Evolutionary conservation across 2,329 filamentous ascomycete genomes (phyloP).

Genomic region (Dothidotthia symphoricarpi): DNA sequence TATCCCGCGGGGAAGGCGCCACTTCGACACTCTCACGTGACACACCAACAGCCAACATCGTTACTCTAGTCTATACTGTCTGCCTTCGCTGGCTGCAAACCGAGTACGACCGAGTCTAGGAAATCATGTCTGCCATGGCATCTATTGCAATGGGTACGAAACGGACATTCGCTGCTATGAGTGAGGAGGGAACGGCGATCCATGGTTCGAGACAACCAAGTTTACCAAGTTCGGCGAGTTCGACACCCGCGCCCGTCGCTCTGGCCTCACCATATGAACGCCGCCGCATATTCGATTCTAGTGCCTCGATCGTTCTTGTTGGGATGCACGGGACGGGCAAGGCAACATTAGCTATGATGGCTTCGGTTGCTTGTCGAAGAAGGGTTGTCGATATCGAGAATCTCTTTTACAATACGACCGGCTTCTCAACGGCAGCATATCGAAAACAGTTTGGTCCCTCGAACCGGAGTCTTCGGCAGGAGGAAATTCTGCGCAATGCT

Average conservation of each 20-base stretch:
- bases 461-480: slow-evolving; percentile 63
- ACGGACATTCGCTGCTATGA: slow-evolving; percentile 28
- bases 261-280: slow-evolving; percentile 20
- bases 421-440: slow-evolving; percentile 60
- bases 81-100: slow-evolving; percentile 3
- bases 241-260: slow-evolving; percentile 22
- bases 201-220: slow-evolving; percentile 13
- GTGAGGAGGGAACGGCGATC: slow-evolving; percentile 13
- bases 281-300: slow-evolving; percentile 51
- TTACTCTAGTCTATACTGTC: slow-evolving; percentile 6
- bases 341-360: slow-evolving; percentile 71
- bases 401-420: slow-evolving; percentile 63
- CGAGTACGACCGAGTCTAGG: neutral
- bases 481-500: slow-evolving; percentile 61
- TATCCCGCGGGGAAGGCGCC: slow-evolving; percentile 9
- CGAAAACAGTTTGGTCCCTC: slow-evolving; percentile 61
- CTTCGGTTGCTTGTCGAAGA: slow-evolving; percentile 66
- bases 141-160: slow-evolving; percentile 29
- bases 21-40: slow-evolving; percentile 6
- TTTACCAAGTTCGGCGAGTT: slow-evolving; percentile 15
- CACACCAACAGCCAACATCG: slow-evolving; percentile 4
- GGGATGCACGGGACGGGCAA: slow-evolving; percentile 75
- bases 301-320: slow-evolving; percentile 69
- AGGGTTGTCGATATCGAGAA: slow-evolving; percentile 68
- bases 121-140: slow-evolving; percentile 20